Conservation (phyloP, 2,329 filamentous ascomycete species). For the Fusarium pseudograminearum region DNA sequence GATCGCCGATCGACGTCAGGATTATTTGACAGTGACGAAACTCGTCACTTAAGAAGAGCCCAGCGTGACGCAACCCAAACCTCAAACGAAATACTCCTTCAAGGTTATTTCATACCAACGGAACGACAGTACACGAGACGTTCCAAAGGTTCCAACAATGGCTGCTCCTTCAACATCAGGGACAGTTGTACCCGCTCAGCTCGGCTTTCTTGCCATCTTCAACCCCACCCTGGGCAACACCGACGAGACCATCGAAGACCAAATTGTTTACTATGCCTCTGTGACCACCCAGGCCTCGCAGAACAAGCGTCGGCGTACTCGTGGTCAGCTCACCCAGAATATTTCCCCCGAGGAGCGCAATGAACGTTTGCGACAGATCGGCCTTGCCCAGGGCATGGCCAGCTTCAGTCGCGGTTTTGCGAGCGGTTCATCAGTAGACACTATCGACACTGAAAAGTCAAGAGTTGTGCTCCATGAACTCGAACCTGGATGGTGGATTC, state of each 20-base stretch:
- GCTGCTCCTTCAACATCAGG: constrained; percentile 34
- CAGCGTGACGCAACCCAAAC: constrained; percentile 11
- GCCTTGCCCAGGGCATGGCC: constrained; percentile 95
- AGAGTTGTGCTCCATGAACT: constrained; percentile 88
- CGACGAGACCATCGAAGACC: constrained; percentile 73
- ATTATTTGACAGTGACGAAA: constrained; percentile 12
- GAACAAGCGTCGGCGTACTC: constrained; percentile 58
- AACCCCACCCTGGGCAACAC: constrained; percentile 81
- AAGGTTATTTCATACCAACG: neutral
- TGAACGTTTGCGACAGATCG: constrained; percentile 90
- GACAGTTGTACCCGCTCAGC: constrained; percentile 74
- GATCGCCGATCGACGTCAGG: constrained; percentile 29
- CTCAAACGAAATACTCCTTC: neutral
- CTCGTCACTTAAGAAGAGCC: constrained; percentile 12
- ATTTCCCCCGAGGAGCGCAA: constrained; percentile 77
- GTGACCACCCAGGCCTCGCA: constrained; percentile 57
- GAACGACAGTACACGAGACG: neutral
- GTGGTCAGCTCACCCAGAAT: constrained; percentile 57
- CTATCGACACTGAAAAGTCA: constrained; percentile 90
- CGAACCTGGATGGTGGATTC: constrained; percentile 93
- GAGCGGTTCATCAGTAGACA: constrained; percentile 79
- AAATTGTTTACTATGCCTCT: constrained; percentile 95
- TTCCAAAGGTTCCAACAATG: constrained; percentile 24
- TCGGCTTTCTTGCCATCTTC: constrained; percentile 94
- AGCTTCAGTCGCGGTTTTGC: constrained; percentile 92